These are phyloP conservation scores for Ensete ventricosum DNA, from an alignment of 176 grass and related monocot genomes.

Conservation along the genomic window DNA sequence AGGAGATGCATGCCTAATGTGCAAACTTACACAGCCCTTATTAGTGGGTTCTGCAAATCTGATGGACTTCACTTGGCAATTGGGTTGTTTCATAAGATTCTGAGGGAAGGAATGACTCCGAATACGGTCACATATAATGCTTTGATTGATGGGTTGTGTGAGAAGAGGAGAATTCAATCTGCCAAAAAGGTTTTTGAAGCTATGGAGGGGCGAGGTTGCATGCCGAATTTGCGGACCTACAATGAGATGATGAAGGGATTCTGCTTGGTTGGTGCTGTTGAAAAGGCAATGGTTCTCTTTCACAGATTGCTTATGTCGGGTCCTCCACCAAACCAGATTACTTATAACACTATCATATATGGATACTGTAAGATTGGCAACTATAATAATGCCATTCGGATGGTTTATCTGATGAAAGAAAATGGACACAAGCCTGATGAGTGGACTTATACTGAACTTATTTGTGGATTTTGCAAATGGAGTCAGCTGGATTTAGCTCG, in stretches of 20 bases:
- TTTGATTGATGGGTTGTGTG: conserved; percentile 40
- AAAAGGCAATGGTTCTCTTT: conserved; percentile 42
- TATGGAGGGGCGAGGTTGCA: conserved; percentile 34
- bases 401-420: conserved; percentile 48
- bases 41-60: conserved; percentile 33
- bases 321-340: conserved; percentile 37
- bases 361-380: conserved; percentile 42
- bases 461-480: conserved; percentile 32
- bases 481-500: conserved; percentile 26
- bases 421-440: conserved; percentile 34
- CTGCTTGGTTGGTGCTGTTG: conserved; percentile 32
- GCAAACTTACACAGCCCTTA: conserved; percentile 40
- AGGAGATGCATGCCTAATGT: conserved; percentile 34
- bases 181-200: conserved; percentile 34
- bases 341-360: conserved; percentile 54
- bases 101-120: conserved; percentile 31
- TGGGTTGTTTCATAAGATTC: conserved; percentile 56
- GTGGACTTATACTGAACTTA: conserved; percentile 48
- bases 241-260: conserved; percentile 51
- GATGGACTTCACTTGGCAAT: conserved; percentile 35
- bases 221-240: conserved; percentile 31
- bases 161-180: conserved; percentile 23
- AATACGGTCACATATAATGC: conserved; percentile 42
- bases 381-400: conserved; percentile 36
- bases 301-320: conserved; percentile 29